Evolutionary conservation across 1,139 yeast genomes (phyloP), one percentile per base, ranked within the genome.

Genomic region (Hanseniaspora uvarum): DNA sequence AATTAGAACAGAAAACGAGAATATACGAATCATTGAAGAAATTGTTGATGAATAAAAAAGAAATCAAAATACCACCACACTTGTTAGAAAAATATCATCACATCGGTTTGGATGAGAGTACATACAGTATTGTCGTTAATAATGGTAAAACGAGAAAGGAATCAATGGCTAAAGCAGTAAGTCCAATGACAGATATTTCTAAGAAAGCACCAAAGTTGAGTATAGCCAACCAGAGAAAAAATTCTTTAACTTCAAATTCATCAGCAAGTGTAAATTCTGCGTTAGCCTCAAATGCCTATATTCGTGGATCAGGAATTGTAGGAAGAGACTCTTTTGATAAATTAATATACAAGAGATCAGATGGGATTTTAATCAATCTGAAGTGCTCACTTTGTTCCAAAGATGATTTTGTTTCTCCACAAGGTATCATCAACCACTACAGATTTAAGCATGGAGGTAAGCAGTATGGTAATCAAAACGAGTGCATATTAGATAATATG

Each of bases 381-480:
- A 79, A 80, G 7, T 85, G 94, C 64, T 80, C 82, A 0, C 77
- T 74, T 54, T 85, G 94, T 65, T 75, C 72, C 16, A 69, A 92
- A 55, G 75, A 80, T 52, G 84, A 83, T 58, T 85, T 85, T 63
- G 80, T 86, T 7, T 79, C 86, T 14, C 86, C 88, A 0, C 94
- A 85, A 64, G 94, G 94, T 24, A 83, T 85, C 58, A 73, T 84
- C 41, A 85, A 83, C 63, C 94, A 85, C 64, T 77, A 84, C 58
- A 70, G 94, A 58, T 76, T 83, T 28, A 85, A 89, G 4, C 94
- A 85, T 64, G 71, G 79, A n/a, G 77, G 76, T 56, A 87, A 83
- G 57, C 21, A 12, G 6, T 83, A 78, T 59, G 76, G 83, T 5
- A 79, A 84, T 7, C 92, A 83, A 62, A 89, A 83, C 59, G 77